Evolutionary conservation across 441 rosid genomes (phyloP), one percentile per base, ranked within the genome.

Genomic region (Hypseocharis bilobata): DNA sequence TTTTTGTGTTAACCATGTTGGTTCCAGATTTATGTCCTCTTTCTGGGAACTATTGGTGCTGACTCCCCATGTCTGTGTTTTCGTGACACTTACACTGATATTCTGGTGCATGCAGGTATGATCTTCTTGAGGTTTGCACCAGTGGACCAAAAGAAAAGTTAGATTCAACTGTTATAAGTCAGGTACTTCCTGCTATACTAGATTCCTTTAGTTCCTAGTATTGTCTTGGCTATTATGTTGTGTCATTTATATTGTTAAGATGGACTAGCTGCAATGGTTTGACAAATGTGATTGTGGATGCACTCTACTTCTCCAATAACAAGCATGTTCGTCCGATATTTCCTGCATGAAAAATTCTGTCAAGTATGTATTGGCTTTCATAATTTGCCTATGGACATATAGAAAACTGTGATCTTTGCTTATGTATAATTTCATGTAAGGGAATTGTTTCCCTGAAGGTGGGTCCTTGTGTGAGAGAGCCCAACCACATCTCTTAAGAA

Each of bases 121-220:
- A 94, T 84, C 89, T 94, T 75, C 81, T 94, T 10, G 88, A 94
- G 34, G 70, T 94, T 77, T 91, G 98, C 76, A 69, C 74, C 73
- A 84, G 67, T 75, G 99, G 99, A 58, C 99, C 98, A 6, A 94
- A 88, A 77, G 96, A 94, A 74, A 94, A 89, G 81, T 84, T 94
- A 34, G 92, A 89, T 81, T 88, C 98, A 3, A 94, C 99, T 0
- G 88, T 94, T 65, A 82, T 94, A 69, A 88, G 98, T 84, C 99
- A 91, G 96, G 99, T 89, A 70, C 44, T 57, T 30, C 34, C 47
- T 71, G 40, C 25, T 49, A 23, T 14, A 17, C 34, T 59, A 19
- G 34, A 3, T 30, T 59, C 20, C 36, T 10, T 59, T 30, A 20
- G 27, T 59, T 13, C 16, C 17, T 59, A 59, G 3, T n/a, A 63